These are phyloP conservation scores for Vitellaria paradoxa DNA, from an alignment of 179 eudicot genomes.

Conservation along the genomic window DNA sequence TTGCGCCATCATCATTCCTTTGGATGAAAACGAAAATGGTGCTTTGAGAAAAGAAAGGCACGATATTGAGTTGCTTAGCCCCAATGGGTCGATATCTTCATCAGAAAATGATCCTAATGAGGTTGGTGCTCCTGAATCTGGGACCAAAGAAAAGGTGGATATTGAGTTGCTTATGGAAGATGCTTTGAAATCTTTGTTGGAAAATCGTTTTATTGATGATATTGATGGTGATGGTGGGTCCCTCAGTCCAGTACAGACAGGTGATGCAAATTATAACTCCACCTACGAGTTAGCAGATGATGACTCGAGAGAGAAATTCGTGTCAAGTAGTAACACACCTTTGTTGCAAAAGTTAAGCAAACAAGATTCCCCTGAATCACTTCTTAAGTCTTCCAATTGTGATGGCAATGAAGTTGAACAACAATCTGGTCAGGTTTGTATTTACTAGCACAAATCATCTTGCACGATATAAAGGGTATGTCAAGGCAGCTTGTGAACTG, in stretches of 20 bases:
- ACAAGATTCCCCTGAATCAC: slow-evolving; percentile 33
- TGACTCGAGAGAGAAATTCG: slow-evolving; percentile 21
- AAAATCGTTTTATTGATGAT: slow-evolving; percentile 18
- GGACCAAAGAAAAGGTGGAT: slow-evolving; percentile 13
- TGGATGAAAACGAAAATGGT: slow-evolving; percentile 6
- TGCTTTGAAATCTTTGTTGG: slow-evolving; percentile 24
- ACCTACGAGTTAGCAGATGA: slow-evolving; percentile 18
- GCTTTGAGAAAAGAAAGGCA: slow-evolving; percentile 14
- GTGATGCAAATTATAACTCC: slow-evolving; percentile 20
- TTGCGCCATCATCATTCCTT: slow-evolving; percentile 11
- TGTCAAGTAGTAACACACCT: slow-evolving; percentile 10
- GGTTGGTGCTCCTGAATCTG: slow-evolving; percentile 10
- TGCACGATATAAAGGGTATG: neutral
- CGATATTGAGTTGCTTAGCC: slow-evolving; percentile 15
- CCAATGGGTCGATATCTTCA: slow-evolving; percentile 25
- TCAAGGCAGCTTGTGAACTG: neutral
- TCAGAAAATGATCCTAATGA: slow-evolving; percentile 11
- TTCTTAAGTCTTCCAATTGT: slow-evolving; percentile 26
- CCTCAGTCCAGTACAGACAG: slow-evolving; percentile 11
- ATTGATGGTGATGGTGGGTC: slow-evolving; percentile 17
- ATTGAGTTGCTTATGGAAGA: slow-evolving; percentile 20
- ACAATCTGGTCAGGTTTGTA: slow-evolving; percentile 42
- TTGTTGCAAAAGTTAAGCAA: slow-evolving; percentile 24
- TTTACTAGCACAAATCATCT: neutral
- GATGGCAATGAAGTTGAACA: slow-evolving; percentile 22